Percentiles rank a stretch among this genome's conserved stretches.
Conservation (phyloP, 2,329 filamentous ascomycete species). For the Ophiocordyceps polyrhachis-furcata region DNA sequence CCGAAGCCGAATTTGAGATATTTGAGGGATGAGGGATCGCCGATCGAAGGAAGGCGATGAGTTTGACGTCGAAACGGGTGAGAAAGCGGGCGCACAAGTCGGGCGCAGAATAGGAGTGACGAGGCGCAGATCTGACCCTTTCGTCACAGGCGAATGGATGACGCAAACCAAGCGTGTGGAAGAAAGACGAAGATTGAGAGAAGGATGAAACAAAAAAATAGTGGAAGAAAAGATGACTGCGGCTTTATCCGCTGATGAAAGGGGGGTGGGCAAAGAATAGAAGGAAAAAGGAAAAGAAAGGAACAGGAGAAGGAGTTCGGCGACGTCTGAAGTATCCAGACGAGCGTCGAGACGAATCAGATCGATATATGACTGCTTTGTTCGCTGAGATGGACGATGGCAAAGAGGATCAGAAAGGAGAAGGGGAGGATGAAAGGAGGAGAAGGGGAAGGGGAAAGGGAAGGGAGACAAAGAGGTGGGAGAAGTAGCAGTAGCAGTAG, state of each 20-base stretch:
- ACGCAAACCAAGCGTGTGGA: not conserved
- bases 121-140: too few species aligned
- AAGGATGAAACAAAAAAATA: not conserved
- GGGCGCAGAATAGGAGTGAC: too few species aligned
- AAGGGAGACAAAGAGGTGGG: not conserved
- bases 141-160: not conserved
- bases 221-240: not conserved
- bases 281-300: not conserved
- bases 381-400: not conserved
- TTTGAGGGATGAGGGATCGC: not conserved
- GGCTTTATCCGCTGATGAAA: not conserved
- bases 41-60: not conserved
- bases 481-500: not conserved
- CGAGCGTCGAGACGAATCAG: not conserved
- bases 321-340: not conserved
- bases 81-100: not conserved
- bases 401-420: not conserved
- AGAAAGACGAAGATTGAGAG: not conserved
- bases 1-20: not conserved
- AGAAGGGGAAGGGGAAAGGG: not conserved
- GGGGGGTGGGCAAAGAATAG: not conserved
- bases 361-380: not conserved
- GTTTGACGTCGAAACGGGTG: not conserved
- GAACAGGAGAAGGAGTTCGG: not conserved
- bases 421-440: not conserved